A percentile compares a stretch with the other conserved stretches of the same genome.
Evolutionary conservation across 2,329 filamentous ascomycete genomes (phyloP).

Genomic region (Huntiella bhutanensis): DNA sequence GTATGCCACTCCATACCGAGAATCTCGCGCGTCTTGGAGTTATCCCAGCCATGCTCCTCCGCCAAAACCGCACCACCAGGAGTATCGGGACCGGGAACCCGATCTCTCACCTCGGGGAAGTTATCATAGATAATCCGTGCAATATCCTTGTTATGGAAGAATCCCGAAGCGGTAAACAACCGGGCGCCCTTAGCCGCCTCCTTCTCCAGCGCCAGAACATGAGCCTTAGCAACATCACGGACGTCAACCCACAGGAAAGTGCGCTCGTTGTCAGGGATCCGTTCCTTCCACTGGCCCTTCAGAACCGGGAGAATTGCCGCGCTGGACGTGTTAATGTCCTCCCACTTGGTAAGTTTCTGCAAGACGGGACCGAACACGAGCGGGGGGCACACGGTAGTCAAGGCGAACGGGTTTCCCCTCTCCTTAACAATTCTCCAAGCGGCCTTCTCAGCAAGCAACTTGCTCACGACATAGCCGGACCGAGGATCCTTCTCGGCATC

Average conservation of each 20-base stretch:
- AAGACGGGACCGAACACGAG: conserved; percentile 35
- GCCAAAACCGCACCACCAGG: conserved; percentile 25
- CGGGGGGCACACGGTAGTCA: conserved; percentile 35
- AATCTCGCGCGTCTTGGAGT: conserved; percentile 35
- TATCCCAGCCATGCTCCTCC: conserved; percentile 35
- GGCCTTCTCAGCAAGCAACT: conserved; percentile 33
- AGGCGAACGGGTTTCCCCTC: conserved; percentile 27
- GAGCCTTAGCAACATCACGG: conserved; percentile 33
- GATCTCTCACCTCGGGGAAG: conserved; percentile 31
- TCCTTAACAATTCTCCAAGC: conserved; percentile 32
- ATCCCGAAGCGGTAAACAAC: conserved; percentile 29
- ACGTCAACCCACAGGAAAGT: conserved; percentile 35
- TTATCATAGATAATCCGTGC: conserved; percentile 24
- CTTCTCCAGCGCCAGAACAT: conserved; percentile 31
- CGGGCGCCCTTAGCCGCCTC: conserved; percentile 29
- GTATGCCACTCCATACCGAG: conserved; percentile 43
- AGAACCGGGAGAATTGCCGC: conserved; percentile 31
- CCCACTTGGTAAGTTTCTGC: conserved; percentile 26
- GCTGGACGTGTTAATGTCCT: conserved; percentile 34
- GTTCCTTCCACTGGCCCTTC: conserved; percentile 28
- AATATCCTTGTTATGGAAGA: conserved; percentile 28
- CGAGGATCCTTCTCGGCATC: conserved; percentile 22
- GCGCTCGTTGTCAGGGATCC: conserved; percentile 23
- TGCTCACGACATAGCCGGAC: conserved; percentile 34
- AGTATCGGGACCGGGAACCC: conserved; percentile 26